A percentile compares a stretch with the other conserved stretches of the same genome.
These are phyloP conservation scores for Botrytis porri DNA, from an alignment of 2,329 filamentous ascomycete genomes.

Conservation along the genomic window DNA sequence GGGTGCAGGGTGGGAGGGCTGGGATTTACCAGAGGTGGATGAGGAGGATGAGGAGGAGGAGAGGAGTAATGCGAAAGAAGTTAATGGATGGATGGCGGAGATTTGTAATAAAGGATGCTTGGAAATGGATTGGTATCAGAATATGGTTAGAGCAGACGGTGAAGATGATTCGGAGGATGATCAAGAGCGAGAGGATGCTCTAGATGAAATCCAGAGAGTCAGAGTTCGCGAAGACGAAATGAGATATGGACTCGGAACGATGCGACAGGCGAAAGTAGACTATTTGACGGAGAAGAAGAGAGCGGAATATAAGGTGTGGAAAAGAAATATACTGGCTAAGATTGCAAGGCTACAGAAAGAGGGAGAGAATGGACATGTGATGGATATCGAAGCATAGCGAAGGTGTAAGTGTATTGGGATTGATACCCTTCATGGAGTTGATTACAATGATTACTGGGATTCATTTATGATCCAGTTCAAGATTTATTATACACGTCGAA, in stretches of 20 bases:
- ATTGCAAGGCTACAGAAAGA: constrained; percentile 46
- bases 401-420: not conserved
- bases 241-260: constrained; percentile 46
- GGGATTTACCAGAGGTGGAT: constrained; percentile 44
- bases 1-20: constrained; percentile 51
- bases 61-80: constrained; percentile 50
- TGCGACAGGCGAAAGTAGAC: constrained; percentile 74
- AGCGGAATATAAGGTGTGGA: constrained; percentile 63
- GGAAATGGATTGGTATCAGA: constrained; percentile 56
- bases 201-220: constrained; percentile 31
- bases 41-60: constrained; percentile 50
- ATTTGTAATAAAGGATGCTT: constrained; percentile 50
- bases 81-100: constrained; percentile 60
- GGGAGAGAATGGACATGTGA: constrained; percentile 20
- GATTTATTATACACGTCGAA: not conserved
- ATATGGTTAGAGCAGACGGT: constrained; percentile 45
- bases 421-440: not conserved
- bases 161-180: constrained; percentile 37
- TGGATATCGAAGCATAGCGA: constrained; percentile 2
- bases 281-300: constrained; percentile 63
- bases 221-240: constrained; percentile 24
- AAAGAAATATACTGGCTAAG: constrained; percentile 54
- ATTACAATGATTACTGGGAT: not conserved
- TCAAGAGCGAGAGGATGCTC: constrained; percentile 37
- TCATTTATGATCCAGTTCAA: not conserved